Evolutionary conservation across 805 yeast species (phyloP).

Genomic region (Saturnispora ahearnii): DNA sequence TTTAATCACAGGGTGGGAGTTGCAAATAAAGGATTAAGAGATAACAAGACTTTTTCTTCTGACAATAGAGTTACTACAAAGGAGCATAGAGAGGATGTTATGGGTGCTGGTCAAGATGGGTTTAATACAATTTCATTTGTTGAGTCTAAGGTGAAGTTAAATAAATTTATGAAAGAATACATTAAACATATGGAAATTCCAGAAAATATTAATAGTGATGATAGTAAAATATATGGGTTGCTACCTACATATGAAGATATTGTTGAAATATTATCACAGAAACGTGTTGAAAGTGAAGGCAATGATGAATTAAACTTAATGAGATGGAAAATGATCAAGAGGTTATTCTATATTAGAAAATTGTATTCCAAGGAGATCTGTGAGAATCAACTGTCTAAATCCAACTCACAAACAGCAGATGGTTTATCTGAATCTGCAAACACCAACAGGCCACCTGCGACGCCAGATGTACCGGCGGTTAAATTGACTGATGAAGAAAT

Average conservation of each 20-base stretch:
- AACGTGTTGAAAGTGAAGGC: constrained; percentile 24
- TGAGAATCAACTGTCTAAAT: background rate
- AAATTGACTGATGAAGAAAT: constrained; percentile 37
- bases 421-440: background rate
- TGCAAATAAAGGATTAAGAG: constrained; percentile 78
- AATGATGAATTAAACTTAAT: constrained; percentile 35
- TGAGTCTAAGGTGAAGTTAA: constrained; percentile 44
- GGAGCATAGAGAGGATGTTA: constrained; percentile 64
- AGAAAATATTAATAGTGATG: constrained; percentile 7
- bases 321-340: constrained; percentile 64
- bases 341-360: constrained; percentile 61
- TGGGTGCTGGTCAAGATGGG: constrained; percentile 67
- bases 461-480: constrained; percentile 22
- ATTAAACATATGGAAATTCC: constrained; percentile 30
- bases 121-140: constrained; percentile 39
- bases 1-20: constrained; percentile 87
- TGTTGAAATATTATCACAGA: constrained; percentile 43
- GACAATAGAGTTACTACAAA: constrained; percentile 71
- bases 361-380: constrained; percentile 39
- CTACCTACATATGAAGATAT: constrained; percentile 52
- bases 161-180: constrained; percentile 47
- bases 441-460: constrained; percentile 22
- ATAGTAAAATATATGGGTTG: constrained; percentile 18
- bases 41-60: constrained; percentile 67
- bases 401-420: background rate